Evolutionary conservation across 2,329 filamentous ascomycete species (phyloP).

Genomic region (Xylaria hypoxylon): DNA sequence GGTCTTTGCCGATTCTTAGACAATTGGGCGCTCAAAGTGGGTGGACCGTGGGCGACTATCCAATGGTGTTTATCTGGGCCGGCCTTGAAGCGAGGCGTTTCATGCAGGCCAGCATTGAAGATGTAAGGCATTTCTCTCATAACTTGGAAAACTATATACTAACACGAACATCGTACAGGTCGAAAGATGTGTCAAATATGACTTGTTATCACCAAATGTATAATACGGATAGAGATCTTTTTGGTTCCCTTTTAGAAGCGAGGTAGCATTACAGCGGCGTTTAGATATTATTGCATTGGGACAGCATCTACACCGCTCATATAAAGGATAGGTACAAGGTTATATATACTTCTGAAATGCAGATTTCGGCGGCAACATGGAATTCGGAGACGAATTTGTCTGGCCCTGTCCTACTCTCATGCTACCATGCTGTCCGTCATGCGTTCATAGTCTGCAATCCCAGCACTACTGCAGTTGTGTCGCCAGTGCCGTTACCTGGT

Average conservation of each 20-base stretch:
- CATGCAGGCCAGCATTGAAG: constrained; percentile 89
- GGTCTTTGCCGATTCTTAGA: constrained; percentile 88
- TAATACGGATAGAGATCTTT: constrained; percentile 54
- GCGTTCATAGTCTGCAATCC: background rate
- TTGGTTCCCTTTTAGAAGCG: constrained; percentile 20
- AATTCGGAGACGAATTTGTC: background rate
- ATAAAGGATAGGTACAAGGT: constrained; percentile 18
- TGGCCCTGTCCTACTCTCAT: background rate
- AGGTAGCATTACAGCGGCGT: constrained; percentile 43
- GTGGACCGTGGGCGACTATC: constrained; percentile 78
- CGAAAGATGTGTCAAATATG: constrained; percentile 90
- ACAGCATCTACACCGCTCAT: constrained; percentile 32
- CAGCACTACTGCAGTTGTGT: constrained; percentile 37
- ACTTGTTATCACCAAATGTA: constrained; percentile 87
- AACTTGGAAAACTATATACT: constrained; percentile 5
- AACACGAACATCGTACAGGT: constrained; percentile 62
- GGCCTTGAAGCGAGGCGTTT: constrained; percentile 90
- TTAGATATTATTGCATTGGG: constrained; percentile 31
- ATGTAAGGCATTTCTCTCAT: constrained; percentile 66
- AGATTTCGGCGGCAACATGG: background rate
- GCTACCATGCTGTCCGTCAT: background rate
- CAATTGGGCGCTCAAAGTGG: constrained; percentile 84
- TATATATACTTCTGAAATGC: constrained; percentile 8
- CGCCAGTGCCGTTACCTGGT: constrained; percentile 59
- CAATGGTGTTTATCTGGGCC: constrained; percentile 91